phyloP scores from a whole-genome alignment of 2,329 filamentous ascomycete genomes.

The Myriosclerotinia scirpicola region DNA sequence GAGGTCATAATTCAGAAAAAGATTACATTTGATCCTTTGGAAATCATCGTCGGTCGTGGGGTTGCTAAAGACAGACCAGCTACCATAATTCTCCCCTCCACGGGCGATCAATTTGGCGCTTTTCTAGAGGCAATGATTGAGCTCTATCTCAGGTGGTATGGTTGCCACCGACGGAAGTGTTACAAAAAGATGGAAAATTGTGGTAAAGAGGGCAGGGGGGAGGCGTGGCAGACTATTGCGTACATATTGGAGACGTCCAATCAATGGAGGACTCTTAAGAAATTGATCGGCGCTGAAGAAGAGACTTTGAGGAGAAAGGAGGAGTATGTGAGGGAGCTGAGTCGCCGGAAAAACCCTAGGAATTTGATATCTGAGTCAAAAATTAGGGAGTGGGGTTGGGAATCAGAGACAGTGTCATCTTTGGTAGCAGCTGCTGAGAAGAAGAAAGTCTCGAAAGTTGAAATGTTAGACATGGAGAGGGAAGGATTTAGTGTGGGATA shows the following conservation, averaged over 20 bases:
- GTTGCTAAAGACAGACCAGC: too few relatives aligned
- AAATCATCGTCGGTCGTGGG: background rate
- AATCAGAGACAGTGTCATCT: background rate
- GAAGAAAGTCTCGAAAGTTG: background rate
- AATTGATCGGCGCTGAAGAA: background rate
- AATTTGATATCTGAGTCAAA: background rate
- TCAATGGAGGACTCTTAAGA: background rate
- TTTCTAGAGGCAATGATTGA: background rate
- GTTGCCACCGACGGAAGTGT: background rate
- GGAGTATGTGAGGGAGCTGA: background rate
- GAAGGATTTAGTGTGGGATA: background rate
- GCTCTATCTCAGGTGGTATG: background rate
- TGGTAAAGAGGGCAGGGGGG: background rate
- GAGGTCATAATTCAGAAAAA: too few relatives aligned
- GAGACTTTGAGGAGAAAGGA: background rate
- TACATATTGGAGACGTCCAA: background rate
- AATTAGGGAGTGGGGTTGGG: too few relatives aligned
- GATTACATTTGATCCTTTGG: too few relatives aligned
- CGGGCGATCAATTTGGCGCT: background rate
- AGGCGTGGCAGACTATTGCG: background rate
- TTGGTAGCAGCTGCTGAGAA: background rate
- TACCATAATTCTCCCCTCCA: too few relatives aligned
- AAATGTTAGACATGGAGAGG: fast-evolving
- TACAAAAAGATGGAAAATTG: fast-evolving
- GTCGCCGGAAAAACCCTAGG: background rate